phyloP scores from a whole-genome alignment of 2,329 filamentous ascomycete species.

The Fusarium humuli region DNA sequence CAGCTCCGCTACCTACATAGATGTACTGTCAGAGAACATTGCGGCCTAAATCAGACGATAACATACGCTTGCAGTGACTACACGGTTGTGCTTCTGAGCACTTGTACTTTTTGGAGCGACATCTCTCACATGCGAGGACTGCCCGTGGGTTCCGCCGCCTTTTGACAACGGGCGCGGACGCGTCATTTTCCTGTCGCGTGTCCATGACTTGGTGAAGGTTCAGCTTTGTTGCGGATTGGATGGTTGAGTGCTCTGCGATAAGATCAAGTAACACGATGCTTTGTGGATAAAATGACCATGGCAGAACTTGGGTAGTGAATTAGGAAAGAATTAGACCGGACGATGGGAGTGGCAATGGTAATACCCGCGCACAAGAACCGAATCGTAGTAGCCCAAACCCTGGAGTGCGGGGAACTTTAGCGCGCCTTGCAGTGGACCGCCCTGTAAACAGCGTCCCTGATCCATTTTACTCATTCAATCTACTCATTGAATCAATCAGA shows the following conservation, averaged over 20 bases:
- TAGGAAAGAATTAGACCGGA: not conserved
- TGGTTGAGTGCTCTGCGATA: not conserved
- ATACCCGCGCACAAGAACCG: not conserved
- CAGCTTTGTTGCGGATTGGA: not conserved
- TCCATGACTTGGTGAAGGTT: not conserved
- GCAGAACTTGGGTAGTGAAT: not conserved
- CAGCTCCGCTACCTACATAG: not conserved
- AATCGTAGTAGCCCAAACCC: not conserved
- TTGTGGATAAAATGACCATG: not conserved
- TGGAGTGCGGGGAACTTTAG: conserved; percentile 3
- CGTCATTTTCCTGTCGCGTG: conserved; percentile 14
- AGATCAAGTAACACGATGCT: not conserved
- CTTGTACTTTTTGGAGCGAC: conserved; percentile 14
- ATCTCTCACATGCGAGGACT: conserved; percentile 7
- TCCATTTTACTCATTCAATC: not conserved
- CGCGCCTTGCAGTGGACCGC: not conserved
- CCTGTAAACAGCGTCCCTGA: not conserved
- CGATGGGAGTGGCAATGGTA: not conserved
- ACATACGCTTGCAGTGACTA: conserved; percentile 7
- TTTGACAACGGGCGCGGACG: conserved; percentile 1
- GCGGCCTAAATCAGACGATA: not conserved
- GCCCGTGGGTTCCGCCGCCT: not conserved
- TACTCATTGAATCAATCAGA: not conserved
- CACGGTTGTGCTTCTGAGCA: conserved; percentile 10
- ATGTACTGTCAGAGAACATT: not conserved